Conservation (phyloP, 1,139 yeast genomes). For the Hyphopichia buzzinii region DNA sequence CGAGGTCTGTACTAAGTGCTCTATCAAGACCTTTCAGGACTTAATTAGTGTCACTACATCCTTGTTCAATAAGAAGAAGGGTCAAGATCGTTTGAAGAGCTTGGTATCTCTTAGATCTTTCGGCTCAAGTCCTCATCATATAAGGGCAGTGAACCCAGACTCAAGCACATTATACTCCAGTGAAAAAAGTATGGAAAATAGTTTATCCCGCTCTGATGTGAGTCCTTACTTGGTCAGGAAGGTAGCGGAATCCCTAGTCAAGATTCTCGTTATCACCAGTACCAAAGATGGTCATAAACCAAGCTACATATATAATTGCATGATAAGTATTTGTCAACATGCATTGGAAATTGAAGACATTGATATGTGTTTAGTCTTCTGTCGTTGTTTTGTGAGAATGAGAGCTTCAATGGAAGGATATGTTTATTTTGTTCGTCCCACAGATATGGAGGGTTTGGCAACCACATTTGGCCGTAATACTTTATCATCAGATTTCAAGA, state of each 20-base stretch:
- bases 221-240: not conserved
- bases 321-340: conserved; percentile 24
- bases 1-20: conserved; percentile 22
- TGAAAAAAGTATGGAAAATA: not conserved
- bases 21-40: conserved; percentile 23
- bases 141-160: not conserved
- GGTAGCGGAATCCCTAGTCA: conserved; percentile 32
- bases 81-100: conserved; percentile 15
- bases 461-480: conserved; percentile 55
- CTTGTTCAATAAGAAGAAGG: conserved; percentile 9
- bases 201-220: not conserved
- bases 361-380: conserved; percentile 44
- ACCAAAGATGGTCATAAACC: conserved; percentile 27
- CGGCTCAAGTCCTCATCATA: conserved; percentile 9
- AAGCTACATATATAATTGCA: conserved; percentile 23
- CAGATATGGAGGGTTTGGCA: conserved; percentile 67
- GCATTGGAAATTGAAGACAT: conserved; percentile 27
- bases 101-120: conserved; percentile 23
- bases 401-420: conserved; percentile 48
- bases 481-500: conserved; percentile 19
- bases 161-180: not conserved
- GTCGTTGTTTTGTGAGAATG: conserved; percentile 55
- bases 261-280: conserved; percentile 28
- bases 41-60: conserved; percentile 16
- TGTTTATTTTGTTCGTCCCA: conserved; percentile 53